A percentile compares a stretch with the other conserved stretches of the same genome.
These are phyloP conservation scores for Agaricus blazei DNA, from an alignment of 768 basidiomycete genomes.

Conservation along the genomic window DNA sequence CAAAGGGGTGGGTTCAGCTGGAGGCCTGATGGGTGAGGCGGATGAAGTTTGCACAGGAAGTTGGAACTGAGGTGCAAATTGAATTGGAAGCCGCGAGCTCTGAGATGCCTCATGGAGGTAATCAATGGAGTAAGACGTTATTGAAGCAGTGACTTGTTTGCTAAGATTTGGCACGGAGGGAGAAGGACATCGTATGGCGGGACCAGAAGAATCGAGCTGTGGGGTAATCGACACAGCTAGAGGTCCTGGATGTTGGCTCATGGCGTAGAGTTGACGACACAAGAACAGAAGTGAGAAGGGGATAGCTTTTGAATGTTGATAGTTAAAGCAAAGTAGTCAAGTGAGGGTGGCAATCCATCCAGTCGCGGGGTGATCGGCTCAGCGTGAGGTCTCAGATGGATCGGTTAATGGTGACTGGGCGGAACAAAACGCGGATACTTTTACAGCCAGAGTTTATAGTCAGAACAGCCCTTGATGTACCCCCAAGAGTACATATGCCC, in stretches of 20 bases:
- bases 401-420: slow-evolving; percentile 28
- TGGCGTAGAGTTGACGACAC: slow-evolving; percentile 7
- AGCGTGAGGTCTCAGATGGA: slow-evolving; percentile 38
- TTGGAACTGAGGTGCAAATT: too few relatives aligned
- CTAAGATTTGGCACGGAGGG: too few relatives aligned
- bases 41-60: too few relatives aligned
- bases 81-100: too few relatives aligned
- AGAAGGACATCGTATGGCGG: too few relatives aligned
- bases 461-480: slow-evolving; percentile 30
- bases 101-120: too few relatives aligned
- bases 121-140: too few relatives aligned
- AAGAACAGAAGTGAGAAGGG: slow-evolving; percentile 9
- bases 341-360: slow-evolving; percentile 19
- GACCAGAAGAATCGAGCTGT: too few relatives aligned
- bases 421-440: slow-evolving; percentile 37
- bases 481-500: slow-evolving; percentile 24
- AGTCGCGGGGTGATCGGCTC: slow-evolving; percentile 35
- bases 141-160: too few relatives aligned
- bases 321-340: slow-evolving; percentile 10
- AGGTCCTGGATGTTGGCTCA: slow-evolving; percentile 2
- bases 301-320: slow-evolving; percentile 13
- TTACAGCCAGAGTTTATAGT: slow-evolving; percentile 27
- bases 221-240: too few relatives aligned
- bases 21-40: too few relatives aligned
- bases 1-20: too few relatives aligned